These are phyloP conservation scores for Starmerella sp. DNA, from an alignment of 805 yeast species.

Conservation along the genomic window DNA sequence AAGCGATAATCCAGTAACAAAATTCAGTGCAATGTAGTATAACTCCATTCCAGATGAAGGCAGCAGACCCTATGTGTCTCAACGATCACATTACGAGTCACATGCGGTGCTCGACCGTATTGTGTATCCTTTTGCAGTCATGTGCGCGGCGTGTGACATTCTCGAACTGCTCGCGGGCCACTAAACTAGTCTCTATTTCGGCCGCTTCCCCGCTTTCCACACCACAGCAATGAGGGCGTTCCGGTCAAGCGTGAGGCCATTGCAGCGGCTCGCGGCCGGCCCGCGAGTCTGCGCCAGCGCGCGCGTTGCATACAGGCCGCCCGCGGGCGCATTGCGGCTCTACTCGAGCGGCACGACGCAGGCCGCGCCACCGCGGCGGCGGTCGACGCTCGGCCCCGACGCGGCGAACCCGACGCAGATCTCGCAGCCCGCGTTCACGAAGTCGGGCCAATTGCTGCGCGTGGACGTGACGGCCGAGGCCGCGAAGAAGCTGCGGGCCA, in stretches of 20 bases:
- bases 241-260: not conserved
- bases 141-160: not conserved
- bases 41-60: too few species aligned
- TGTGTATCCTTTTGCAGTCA: not conserved
- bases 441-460: conserved; percentile 20
- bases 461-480: conserved; percentile 21
- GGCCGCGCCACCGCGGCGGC: conserved; percentile 2
- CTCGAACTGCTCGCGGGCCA: not conserved
- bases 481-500: conserved; percentile 37
- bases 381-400: conserved; percentile 20
- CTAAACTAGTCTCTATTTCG: not conserved
- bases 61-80: too few species aligned
- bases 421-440: conserved; percentile 19
- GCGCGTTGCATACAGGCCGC: not conserved
- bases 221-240: not conserved
- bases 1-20: too few species aligned
- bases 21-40: too few species aligned
- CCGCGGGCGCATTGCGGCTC: not conserved
- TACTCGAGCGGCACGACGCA: not conserved
- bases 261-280: not conserved
- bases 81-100: too few species aligned
- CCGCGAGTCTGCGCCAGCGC: too few species aligned
- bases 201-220: not conserved
- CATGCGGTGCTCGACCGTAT: too few species aligned
- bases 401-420: conserved; percentile 18